Conservation (phyloP, 2,329 filamentous ascomycete genomes). For the Aureobasidium sp. region DNA sequence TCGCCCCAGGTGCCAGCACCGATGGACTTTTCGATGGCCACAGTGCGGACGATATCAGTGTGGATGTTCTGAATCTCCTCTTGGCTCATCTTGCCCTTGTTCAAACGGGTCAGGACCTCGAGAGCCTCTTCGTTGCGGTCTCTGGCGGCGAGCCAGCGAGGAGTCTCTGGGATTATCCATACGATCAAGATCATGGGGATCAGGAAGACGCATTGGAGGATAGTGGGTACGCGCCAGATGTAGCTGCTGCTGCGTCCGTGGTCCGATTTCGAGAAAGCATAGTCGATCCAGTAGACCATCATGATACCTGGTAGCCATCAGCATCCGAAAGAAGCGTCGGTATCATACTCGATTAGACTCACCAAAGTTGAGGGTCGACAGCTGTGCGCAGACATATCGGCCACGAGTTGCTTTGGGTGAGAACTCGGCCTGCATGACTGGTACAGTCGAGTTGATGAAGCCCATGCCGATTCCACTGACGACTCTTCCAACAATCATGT, state of each 20-base stretch:
- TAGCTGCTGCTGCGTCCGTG: slow-evolving; percentile 25
- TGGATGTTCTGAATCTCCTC: slow-evolving; percentile 22
- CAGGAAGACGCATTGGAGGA: slow-evolving; percentile 37
- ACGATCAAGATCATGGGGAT: slow-evolving; percentile 36
- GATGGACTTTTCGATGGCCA: slow-evolving; percentile 25
- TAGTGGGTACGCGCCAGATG: slow-evolving; percentile 38
- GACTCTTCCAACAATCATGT: slow-evolving; percentile 22
- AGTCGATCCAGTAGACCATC: slow-evolving; percentile 43
- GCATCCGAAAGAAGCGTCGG: background rate
- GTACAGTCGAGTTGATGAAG: slow-evolving; percentile 37
- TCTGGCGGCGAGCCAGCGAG: slow-evolving; percentile 52
- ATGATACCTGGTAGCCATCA: slow-evolving; percentile 26
- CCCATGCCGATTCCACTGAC: slow-evolving; percentile 24
- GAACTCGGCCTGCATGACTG: slow-evolving; percentile 40
- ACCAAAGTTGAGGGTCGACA: slow-evolving; percentile 43
- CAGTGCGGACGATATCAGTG: slow-evolving; percentile 24
- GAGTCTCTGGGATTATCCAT: slow-evolving; percentile 48
- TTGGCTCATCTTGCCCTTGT: slow-evolving; percentile 24
- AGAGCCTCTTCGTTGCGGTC: slow-evolving; percentile 52
- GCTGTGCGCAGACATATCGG: slow-evolving; percentile 40
- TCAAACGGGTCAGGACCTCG: slow-evolving; percentile 44
- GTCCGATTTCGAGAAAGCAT: slow-evolving; percentile 31
- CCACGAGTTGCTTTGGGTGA: slow-evolving; percentile 27
- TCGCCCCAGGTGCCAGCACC: slow-evolving; percentile 32
- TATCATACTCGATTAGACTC: slow-evolving; percentile 14